phyloP scores from a whole-genome alignment of 2,329 filamentous ascomycete genomes.

The Cladosporium sp. region DNA sequence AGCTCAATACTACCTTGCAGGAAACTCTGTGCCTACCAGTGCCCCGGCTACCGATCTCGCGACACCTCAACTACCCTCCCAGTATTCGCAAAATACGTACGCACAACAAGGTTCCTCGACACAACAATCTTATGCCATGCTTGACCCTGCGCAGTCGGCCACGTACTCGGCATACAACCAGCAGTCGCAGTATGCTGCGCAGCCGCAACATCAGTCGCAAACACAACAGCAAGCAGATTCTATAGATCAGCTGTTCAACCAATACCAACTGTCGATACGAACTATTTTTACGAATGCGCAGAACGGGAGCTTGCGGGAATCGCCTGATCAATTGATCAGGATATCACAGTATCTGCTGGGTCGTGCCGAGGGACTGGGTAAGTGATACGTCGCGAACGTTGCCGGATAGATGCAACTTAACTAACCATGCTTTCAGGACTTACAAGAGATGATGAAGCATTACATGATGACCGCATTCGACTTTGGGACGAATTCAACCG shows the following conservation, averaged over 20 bases:
- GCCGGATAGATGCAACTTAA: too few relatives aligned
- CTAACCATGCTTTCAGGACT: constrained; percentile 56
- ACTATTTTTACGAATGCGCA: constrained; percentile 69
- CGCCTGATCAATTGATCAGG: constrained; percentile 54
- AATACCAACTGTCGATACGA: constrained; percentile 53
- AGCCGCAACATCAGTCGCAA: background rate
- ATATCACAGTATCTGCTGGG: constrained; percentile 64
- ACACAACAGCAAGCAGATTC: constrained; percentile 20
- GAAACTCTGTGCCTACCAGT: constrained; percentile 56
- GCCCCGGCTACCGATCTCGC: constrained; percentile 55
- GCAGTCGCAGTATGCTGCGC: constrained; percentile 17
- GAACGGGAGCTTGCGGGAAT: constrained; percentile 57
- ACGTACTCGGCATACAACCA: constrained; percentile 23
- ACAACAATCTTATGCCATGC: constrained; percentile 51
- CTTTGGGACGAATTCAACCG: constrained; percentile 95
- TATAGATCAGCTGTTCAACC: constrained; percentile 62
- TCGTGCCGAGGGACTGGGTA: constrained; percentile 64
- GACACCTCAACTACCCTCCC: constrained; percentile 62
- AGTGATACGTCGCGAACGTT: constrained; percentile 31
- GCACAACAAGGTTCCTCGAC: constrained; percentile 54
- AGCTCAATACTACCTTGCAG: constrained; percentile 63
- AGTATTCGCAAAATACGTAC: constrained; percentile 57
- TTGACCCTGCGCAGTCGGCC: constrained; percentile 43
- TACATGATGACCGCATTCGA: constrained; percentile 71
- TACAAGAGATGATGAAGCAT: constrained; percentile 72